Evolutionary conservation across 805 yeast species (phyloP).

Genomic region (Saccharomycopsis microspora): DNA sequence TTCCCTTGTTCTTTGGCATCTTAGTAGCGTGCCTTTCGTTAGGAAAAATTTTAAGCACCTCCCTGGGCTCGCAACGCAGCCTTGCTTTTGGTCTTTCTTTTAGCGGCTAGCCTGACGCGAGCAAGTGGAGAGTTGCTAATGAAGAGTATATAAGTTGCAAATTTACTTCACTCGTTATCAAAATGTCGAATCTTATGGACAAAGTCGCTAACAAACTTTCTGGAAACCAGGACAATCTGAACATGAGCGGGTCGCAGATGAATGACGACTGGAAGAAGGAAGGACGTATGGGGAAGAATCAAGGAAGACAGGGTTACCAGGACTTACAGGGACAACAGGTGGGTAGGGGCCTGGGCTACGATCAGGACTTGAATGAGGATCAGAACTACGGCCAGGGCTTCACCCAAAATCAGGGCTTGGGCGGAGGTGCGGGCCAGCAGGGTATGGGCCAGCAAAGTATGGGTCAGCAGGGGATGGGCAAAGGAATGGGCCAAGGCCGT

Average conservation of each 20-base stretch:
- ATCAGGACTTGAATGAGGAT: not conserved
- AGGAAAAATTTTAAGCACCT: not conserved
- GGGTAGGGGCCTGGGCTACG: not conserved
- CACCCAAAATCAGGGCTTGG: no score
- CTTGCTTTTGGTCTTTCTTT: not conserved
- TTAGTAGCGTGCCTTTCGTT: slow-evolving; percentile 13
- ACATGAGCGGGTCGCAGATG: not conserved
- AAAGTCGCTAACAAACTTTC: slow-evolving; percentile 7
- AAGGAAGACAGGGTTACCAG: no score
- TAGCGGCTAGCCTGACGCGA: not conserved
- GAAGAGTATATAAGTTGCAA: not conserved
- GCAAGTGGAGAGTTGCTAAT: not conserved
- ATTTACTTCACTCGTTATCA: not conserved
- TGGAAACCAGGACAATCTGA: not conserved
- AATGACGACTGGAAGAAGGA: no score
- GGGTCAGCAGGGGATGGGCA: no score
- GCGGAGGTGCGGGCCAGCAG: no score
- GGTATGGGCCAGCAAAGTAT: no score
- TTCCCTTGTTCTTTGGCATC: slow-evolving; percentile 71
- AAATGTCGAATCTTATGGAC: slow-evolving; percentile 11
- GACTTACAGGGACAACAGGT: no score
- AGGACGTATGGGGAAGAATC: no score
- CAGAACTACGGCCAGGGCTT: no score
- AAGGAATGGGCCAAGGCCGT: no score
- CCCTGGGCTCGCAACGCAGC: not conserved